phyloP scores from a whole-genome alignment of 768 basidiomycete genomes.

The Leccinum pellstonianum region DNA sequence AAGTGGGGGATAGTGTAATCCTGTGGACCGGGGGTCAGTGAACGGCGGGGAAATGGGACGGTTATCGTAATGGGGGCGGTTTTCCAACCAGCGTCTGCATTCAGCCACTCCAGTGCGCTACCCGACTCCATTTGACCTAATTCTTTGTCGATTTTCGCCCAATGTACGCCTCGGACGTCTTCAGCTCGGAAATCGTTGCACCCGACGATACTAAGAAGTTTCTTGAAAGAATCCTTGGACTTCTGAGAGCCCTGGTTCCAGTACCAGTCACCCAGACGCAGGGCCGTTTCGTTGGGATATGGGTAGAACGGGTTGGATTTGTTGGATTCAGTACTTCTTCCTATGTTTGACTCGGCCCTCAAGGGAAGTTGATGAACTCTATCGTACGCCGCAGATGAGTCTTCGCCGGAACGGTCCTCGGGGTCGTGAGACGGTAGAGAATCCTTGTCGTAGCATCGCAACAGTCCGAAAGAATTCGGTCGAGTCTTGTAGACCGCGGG shows the following conservation, averaged over 20 bases:
- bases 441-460: background rate
- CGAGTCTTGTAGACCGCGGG: background rate
- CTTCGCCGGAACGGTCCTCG: background rate
- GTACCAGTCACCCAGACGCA: background rate
- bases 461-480: background rate
- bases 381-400: background rate
- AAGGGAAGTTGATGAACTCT: background rate
- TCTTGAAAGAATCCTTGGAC: background rate
- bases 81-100: background rate
- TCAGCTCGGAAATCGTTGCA: background rate
- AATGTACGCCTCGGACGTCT: background rate
- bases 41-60: background rate
- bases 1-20: background rate
- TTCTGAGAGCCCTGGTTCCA: background rate
- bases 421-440: background rate
- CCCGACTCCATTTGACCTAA: background rate
- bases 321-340: background rate
- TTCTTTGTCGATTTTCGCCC: background rate
- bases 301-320: background rate
- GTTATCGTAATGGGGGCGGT: background rate
- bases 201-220: background rate
- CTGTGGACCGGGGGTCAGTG: background rate
- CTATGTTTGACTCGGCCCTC: background rate
- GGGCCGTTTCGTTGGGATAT: background rate
- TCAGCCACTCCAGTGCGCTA: background rate